Conservation (phyloP, 2,329 filamentous ascomycete genomes). For the Cadophora sp. region DNA sequence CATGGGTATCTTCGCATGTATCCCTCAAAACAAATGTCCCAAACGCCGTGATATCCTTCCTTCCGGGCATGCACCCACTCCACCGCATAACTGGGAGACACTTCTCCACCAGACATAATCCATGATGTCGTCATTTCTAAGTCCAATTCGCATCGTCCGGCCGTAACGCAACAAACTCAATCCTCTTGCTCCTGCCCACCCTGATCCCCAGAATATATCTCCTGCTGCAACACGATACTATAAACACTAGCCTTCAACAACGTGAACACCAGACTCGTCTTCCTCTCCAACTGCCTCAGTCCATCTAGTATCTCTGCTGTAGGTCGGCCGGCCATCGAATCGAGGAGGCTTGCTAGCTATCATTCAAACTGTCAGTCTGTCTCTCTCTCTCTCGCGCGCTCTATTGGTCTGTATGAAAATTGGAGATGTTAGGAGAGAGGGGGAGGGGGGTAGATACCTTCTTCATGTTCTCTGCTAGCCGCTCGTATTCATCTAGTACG, state of each 20-base stretch:
- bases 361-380: neutral
- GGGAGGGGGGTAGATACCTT: constrained; percentile 60
- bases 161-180: constrained; percentile 33
- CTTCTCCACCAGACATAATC: neutral
- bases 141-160: neutral
- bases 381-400: neutral
- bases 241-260: constrained; percentile 98
- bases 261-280: constrained; percentile 94
- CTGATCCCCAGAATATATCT: constrained; percentile 77
- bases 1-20: constrained; percentile 33
- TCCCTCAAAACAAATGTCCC: constrained; percentile 11
- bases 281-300: constrained; percentile 86
- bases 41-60: constrained; percentile 30
- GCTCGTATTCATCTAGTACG: constrained; percentile 91
- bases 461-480: constrained; percentile 88
- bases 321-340: constrained; percentile 71
- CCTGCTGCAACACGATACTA: constrained; percentile 97
- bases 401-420: neutral
- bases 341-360: constrained; percentile 65
- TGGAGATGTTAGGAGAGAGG: neutral
- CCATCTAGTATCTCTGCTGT: constrained; percentile 86
- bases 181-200: constrained; percentile 40
- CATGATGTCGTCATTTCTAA: neutral
- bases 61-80: neutral
- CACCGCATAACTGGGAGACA: no score